Evolutionary conservation across 352 stramenopile species (phyloP), one percentile per base, ranked within the genome.

Genomic region (Phytophthora aleatoria): DNA sequence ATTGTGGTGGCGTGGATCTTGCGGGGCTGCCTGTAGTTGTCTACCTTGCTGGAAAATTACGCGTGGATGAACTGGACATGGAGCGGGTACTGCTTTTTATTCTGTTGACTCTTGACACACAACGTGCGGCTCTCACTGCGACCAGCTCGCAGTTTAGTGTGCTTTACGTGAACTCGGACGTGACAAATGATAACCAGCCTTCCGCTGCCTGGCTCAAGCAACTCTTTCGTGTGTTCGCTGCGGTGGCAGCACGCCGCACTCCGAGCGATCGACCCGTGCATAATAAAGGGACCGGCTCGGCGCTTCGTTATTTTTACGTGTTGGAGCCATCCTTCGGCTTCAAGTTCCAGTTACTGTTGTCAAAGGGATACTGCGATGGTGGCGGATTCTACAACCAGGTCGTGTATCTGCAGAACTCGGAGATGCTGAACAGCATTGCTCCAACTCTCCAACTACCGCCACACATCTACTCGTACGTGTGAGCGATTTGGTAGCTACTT

Each of bases 281-380:
- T 45, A 50, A 52, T 31, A 45, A 88, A 53, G 78, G 48, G 13
- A 28, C 26, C 11, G 51, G 81, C 33, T 56, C 66, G 27, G 90
- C 89, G 13, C 57, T 96, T 43, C 71, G 74, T n/a, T 87, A 83
- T 53, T 89, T 93, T 43, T 96, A 94, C 70, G 70, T 96, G 43
- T 71, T 94, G 11, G 74, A 91, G 58, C 81, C 88, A 13, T 89
- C 73, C 2, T 65, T 93, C 53, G 87, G 82, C 59, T 69, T 95
- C 45, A 93, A 92, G 60, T 60, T 94, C 49, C 68, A 90, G 16
- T 42, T 96, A 39, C 77, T 91, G 2, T 63, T 92, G 42, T 76
- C 80, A 39, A 88, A 87, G 44, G 79, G 86, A 20, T 89, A 91
- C 10, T 71, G 64, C 38, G 73, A 89, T 13, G 74, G 67, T 28